Conservation (phyloP, 2,329 filamentous ascomycete species). For the Trichoderma hamatum region DNA sequence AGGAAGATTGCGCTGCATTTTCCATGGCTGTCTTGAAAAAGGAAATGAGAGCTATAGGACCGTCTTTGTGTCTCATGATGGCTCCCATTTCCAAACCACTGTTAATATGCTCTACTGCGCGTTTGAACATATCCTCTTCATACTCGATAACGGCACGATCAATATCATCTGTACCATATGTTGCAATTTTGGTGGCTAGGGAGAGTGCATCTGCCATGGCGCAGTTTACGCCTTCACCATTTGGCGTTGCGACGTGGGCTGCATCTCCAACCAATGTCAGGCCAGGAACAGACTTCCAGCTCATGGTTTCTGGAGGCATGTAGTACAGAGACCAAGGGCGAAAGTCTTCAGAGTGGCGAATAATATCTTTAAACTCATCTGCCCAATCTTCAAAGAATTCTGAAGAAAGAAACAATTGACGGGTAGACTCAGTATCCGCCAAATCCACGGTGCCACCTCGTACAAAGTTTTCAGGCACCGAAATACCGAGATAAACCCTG, state of each 20-base stretch:
- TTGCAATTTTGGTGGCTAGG: conserved; percentile 1
- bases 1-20: neutral
- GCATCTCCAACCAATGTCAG: conserved; percentile 22
- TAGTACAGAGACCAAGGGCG: conserved; percentile 20
- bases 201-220: conserved; percentile 15
- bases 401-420: conserved; percentile 8
- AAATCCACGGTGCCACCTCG: neutral
- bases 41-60: conserved; percentile 1
- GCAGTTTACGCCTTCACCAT: conserved; percentile 23
- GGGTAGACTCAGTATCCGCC: neutral
- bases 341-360: conserved; percentile 14
- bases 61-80: conserved; percentile 3
- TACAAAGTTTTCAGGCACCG: conserved; percentile 17
- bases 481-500: conserved; percentile 4
- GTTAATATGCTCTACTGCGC: conserved; percentile 15
- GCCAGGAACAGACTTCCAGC: conserved; percentile 10
- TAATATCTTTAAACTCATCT: conserved; percentile 8
- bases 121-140: conserved; percentile 19
- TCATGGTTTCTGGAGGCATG: neutral
- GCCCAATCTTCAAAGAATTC: conserved; percentile 15
- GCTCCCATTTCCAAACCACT: neutral
- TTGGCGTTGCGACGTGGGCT: conserved; percentile 8
- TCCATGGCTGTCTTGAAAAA: neutral
- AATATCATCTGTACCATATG: conserved; percentile 3
- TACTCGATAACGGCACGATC: conserved; percentile 4